These are phyloP conservation scores for Drechslera avenae DNA, from an alignment of 2,329 filamentous ascomycete genomes.

Conservation along the genomic window DNA sequence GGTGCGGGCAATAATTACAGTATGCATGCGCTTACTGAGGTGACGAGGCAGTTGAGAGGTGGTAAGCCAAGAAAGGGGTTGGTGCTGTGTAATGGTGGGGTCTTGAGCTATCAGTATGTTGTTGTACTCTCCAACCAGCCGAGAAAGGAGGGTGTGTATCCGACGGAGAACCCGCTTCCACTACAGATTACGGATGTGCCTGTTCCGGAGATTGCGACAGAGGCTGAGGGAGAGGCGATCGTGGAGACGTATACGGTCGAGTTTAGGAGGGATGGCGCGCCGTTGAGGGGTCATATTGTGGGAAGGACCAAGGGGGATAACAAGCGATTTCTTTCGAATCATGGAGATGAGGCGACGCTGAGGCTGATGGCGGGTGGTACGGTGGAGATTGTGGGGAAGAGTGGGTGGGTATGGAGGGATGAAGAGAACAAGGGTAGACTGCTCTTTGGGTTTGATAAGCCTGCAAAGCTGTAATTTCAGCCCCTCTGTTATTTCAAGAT, in stretches of 20 bases:
- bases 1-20: constrained; percentile 75
- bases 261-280: constrained; percentile 58
- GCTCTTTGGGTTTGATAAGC: constrained; percentile 37
- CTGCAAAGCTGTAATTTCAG: constrained; percentile 19
- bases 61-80: constrained; percentile 58
- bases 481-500: too few relatives aligned
- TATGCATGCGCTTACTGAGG: constrained; percentile 60
- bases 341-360: constrained; percentile 58
- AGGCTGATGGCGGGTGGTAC: constrained; percentile 50
- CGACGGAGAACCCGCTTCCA: constrained; percentile 54
- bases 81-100: constrained; percentile 68
- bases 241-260: constrained; percentile 68
- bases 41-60: constrained; percentile 56
- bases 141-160: constrained; percentile 53
- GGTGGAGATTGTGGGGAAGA: constrained; percentile 57
- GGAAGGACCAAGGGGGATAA: constrained; percentile 56
- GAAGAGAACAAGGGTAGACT: constrained; percentile 31
- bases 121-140: constrained; percentile 61
- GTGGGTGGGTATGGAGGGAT: constrained; percentile 53
- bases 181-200: constrained; percentile 49
- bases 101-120: constrained; percentile 68
- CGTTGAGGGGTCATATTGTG: constrained; percentile 57
- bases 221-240: constrained; percentile 57
- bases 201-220: constrained; percentile 46
- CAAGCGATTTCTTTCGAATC: constrained; percentile 63